phyloP scores from a whole-genome alignment of 2,329 filamentous ascomycete species.

The Bipolaris oryzae region DNA sequence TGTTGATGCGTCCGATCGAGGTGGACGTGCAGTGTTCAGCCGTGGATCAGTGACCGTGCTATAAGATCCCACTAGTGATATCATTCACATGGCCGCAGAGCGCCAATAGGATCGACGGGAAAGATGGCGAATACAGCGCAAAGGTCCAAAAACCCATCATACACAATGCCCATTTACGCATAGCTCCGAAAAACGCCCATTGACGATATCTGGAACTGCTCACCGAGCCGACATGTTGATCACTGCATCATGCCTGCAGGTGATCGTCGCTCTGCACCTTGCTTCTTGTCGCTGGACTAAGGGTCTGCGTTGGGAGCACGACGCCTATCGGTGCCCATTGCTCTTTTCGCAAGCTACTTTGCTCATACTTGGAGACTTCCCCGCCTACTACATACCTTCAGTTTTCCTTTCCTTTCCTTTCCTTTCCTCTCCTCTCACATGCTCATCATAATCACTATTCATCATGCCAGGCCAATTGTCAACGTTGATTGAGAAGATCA shows the following conservation, averaged over 20 bases:
- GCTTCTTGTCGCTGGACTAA: conserved; percentile 4
- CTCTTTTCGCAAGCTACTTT: conserved; percentile 2
- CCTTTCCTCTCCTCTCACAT: background rate
- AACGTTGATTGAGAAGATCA: conserved; percentile 54
- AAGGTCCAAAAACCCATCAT: conserved; percentile 13
- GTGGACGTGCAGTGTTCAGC: conserved; percentile 13
- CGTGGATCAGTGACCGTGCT: conserved; percentile 13
- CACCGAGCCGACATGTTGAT: conserved; percentile 23
- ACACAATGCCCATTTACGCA: conserved; percentile 5
- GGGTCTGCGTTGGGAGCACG: conserved; percentile 14
- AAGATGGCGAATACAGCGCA: background rate
- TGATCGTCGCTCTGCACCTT: conserved; percentile 16
- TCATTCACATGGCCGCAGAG: conserved; percentile 19
- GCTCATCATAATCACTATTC: conserved; percentile 5
- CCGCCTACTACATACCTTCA: conserved; percentile 4
- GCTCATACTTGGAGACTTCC: conserved; percentile 6
- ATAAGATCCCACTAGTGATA: conserved; percentile 6
- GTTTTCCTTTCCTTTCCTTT: background rate
- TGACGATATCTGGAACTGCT: conserved; percentile 12
- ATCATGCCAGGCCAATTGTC: conserved; percentile 48
- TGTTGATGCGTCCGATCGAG: conserved; percentile 6
- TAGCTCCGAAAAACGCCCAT: conserved; percentile 12
- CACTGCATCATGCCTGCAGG: conserved; percentile 20
- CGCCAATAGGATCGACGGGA: background rate
- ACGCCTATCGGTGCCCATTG: conserved; percentile 10